Evolutionary conservation across 1,139 yeast genomes (phyloP), one percentile per base, ranked within the genome.

Genomic region (Magnusiomyces magnusii): DNA sequence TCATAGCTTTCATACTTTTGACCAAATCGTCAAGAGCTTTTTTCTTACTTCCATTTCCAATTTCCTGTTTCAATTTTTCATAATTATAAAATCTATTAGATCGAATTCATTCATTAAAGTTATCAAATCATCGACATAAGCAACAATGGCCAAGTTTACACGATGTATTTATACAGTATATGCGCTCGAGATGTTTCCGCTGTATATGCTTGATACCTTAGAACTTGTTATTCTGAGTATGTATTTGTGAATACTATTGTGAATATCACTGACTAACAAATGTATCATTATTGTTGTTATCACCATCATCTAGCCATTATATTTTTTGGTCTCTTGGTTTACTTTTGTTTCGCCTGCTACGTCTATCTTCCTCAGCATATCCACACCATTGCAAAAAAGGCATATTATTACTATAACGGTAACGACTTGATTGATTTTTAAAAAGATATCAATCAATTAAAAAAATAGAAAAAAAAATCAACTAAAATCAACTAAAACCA

Each of bases 361-460:
- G 62, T 63, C 25, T 69, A 68, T 57, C 60, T 68, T 47, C 71
- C 71, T 13, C 61, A 62, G 28, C 69, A 67, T 52, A 59, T 66
- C 17, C 58, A 59, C 52, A 58, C 55, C 50, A 58, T 67, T 47
- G 44, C 60, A 25, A 59, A 62, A 28, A 62, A 70, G 25, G 61
- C 67, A 39, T 67, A 67, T 54, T 68, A 68, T 58, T 69, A 68
- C 56, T 62, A 60, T 47, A 62, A 64, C 2, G 68, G 67, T 10
- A 61, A 62, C 17, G 60, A 58, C 36, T 31, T 31, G 36, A 31
- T 31, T 31, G 36, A 31, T 31, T 31, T 31, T 13, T 31, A 31
- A 31, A 31, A 31, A 31, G 13, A 31, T 31, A 7, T 31, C 36
- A 13, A 31, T 13, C 10, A 31, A 31, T 7, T 7, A 31, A 31